Conservation (phyloP, 2,329 filamentous ascomycete species). For the Chrysosporium keratinophilum region DNA sequence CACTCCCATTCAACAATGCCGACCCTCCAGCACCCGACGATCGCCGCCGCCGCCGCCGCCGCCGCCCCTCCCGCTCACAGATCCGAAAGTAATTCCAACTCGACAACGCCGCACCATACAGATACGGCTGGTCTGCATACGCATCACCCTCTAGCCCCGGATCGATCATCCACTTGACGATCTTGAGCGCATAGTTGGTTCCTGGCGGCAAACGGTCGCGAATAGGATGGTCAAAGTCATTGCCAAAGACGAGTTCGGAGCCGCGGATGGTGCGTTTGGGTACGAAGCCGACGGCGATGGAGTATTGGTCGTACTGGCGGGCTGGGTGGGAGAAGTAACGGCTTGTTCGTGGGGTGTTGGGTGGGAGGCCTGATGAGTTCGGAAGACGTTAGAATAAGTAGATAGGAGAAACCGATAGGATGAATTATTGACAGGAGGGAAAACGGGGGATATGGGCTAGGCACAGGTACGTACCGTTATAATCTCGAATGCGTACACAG, state of each 20-base stretch:
- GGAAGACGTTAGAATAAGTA: too few relatives aligned
- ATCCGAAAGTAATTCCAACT: conserved; percentile 69
- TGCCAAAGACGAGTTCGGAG: conserved; percentile 75
- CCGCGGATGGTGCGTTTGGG: conserved; percentile 59
- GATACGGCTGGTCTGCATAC: conserved; percentile 72
- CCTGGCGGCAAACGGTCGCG: conserved; percentile 75
- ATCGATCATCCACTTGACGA: conserved; percentile 85
- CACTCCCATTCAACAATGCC: not conserved
- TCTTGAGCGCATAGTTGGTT: conserved; percentile 70
- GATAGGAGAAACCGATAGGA: not conserved
- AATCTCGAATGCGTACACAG: conserved; percentile 62
- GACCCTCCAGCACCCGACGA: not conserved
- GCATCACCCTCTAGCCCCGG: conserved; percentile 83
- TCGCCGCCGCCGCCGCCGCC: too few relatives aligned
- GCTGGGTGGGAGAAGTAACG: conserved; percentile 64
- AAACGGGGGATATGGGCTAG: not conserved
- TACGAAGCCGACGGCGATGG: conserved; percentile 66
- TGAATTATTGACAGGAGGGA: not conserved
- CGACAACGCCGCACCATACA: conserved; percentile 73
- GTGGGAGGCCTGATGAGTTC: conserved; percentile 36
- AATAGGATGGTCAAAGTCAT: conserved; percentile 89
- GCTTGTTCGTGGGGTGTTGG: conserved; percentile 56
- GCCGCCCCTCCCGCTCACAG: conserved; percentile 38
- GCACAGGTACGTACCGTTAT: conserved; percentile 30
- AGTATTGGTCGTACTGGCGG: conserved; percentile 71